Percentiles rank a stretch among this genome's conserved stretches.
Evolutionary conservation across 2,329 filamentous ascomycete species (phyloP).

Genomic region (Cladosporium phlei): DNA sequence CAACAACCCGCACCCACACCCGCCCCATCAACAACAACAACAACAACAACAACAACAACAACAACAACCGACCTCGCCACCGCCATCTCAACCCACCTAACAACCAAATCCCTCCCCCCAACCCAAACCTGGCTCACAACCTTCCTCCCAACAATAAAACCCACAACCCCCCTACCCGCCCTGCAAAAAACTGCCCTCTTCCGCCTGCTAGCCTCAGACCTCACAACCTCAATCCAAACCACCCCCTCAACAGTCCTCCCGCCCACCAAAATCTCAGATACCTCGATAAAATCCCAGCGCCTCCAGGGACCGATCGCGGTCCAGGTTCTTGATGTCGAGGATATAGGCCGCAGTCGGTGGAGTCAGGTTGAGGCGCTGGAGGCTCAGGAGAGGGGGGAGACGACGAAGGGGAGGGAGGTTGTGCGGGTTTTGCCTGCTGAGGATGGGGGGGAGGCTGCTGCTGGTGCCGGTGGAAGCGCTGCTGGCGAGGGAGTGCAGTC

Average conservation of each 20-base stretch:
- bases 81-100: conserved; percentile 18
- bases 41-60: no score
- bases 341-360: conserved; percentile 75
- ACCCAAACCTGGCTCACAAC: conserved; percentile 58
- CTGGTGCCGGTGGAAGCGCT: conserved; percentile 23
- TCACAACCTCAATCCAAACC: conserved; percentile 56
- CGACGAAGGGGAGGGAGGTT: conserved; percentile 71
- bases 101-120: conserved; percentile 44
- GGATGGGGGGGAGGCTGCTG: conserved; percentile 36
- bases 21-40: no score
- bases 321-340: conserved; percentile 82
- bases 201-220: conserved; percentile 72
- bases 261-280: conserved; percentile 49
- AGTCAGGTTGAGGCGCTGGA: conserved; percentile 81
- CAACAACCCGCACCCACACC: conserved; percentile 8
- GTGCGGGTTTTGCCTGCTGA: conserved; percentile 63
- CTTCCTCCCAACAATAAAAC: conserved; percentile 54
- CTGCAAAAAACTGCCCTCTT: conserved; percentile 75
- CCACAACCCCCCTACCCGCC: conserved; percentile 60
- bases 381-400: conserved; percentile 66
- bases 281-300: conserved; percentile 50
- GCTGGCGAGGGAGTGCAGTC: conserved; percentile 19
- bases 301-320: conserved; percentile 63
- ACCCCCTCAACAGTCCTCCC: conserved; percentile 52
- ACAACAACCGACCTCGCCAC: conserved; percentile 13